Percentiles rank a stretch among this genome's conserved stretches.
Evolutionary conservation across 768 basidiomycete genomes (phyloP).

Genomic region (Suillus cothurnatus): DNA sequence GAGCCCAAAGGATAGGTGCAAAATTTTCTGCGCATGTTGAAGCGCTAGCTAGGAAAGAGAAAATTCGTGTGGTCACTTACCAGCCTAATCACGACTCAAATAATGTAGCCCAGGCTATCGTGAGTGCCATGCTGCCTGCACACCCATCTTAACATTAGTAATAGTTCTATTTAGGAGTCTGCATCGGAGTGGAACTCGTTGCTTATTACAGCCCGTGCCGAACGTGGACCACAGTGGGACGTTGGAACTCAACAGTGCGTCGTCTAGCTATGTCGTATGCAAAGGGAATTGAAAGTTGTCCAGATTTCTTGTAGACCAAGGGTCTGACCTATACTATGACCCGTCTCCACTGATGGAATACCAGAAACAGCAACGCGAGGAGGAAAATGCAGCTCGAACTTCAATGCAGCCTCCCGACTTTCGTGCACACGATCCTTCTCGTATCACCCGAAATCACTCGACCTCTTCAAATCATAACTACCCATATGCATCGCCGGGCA

Average conservation of each 20-base stretch:
- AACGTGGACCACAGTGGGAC: slow-evolving; percentile 87
- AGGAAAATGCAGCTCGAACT: slow-evolving; percentile 26
- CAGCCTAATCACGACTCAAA: slow-evolving; percentile 61
- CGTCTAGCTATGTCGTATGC: background rate
- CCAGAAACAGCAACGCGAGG: slow-evolving; percentile 41
- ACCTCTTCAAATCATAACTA: slow-evolving; percentile 31
- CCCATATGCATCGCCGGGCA: slow-evolving; percentile 26
- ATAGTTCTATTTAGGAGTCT: slow-evolving; percentile 53
- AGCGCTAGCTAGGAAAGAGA: slow-evolving; percentile 49
- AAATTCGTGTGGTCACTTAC: slow-evolving; percentile 50
- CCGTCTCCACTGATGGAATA: slow-evolving; percentile 60
- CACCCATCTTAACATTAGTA: background rate
- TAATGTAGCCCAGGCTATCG: slow-evolving; percentile 61
- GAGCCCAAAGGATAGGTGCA: slow-evolving; percentile 69
- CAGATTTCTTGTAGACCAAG: slow-evolving; percentile 77
- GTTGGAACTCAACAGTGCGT: slow-evolving; percentile 83
- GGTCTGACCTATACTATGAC: slow-evolving; percentile 75
- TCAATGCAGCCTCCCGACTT: slow-evolving; percentile 37
- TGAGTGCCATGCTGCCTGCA: slow-evolving; percentile 38
- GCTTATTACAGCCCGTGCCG: slow-evolving; percentile 74
- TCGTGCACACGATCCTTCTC: slow-evolving; percentile 34
- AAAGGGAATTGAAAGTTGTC: background rate
- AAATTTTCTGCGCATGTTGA: slow-evolving; percentile 65
- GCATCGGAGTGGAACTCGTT: slow-evolving; percentile 88
- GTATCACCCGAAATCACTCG: slow-evolving; percentile 34